These are phyloP conservation scores for Golubevia sp. DNA, from an alignment of 1,284 basidiomycete species.

Conservation along the genomic window DNA sequence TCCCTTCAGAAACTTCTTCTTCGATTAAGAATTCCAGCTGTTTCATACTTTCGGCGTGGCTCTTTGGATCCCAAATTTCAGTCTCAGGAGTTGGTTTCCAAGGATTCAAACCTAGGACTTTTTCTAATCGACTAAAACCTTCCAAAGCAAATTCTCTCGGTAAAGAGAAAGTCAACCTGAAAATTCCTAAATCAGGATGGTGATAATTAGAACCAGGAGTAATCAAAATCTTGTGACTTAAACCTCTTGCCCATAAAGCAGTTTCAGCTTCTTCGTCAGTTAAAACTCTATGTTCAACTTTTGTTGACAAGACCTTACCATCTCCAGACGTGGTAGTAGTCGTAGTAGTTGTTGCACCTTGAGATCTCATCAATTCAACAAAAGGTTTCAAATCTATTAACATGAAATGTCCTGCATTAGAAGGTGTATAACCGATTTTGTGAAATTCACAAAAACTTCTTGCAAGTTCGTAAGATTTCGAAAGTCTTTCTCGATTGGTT, in stretches of 20 bases:
- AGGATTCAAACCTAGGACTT: constrained; percentile 2
- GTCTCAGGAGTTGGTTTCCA: constrained; percentile 7
- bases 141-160: constrained; percentile 1
- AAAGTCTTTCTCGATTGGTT: constrained; percentile 14
- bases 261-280: constrained; percentile 10
- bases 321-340: no score
- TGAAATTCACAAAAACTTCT: constrained; percentile 13
- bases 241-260: constrained; percentile 10
- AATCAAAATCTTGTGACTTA: constrained; percentile 4
- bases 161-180: constrained; percentile 11
- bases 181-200: constrained; percentile 10
- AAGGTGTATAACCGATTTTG: constrained; percentile 9
- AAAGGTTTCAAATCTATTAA: no score
- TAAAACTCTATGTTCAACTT: no score
- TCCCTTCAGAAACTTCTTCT: no score
- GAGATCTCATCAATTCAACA: no score
- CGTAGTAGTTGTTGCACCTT: no score
- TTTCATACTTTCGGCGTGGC: no score
- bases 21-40: no score
- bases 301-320: no score
- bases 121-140: constrained; percentile 8
- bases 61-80: no score
- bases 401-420: constrained; percentile 20
- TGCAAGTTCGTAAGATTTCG: constrained; percentile 12
- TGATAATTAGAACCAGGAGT: constrained; percentile 13